Conservation (phyloP, 2,329 filamentous ascomycete genomes). For the Rhinocladiella mackenziei region DNA sequence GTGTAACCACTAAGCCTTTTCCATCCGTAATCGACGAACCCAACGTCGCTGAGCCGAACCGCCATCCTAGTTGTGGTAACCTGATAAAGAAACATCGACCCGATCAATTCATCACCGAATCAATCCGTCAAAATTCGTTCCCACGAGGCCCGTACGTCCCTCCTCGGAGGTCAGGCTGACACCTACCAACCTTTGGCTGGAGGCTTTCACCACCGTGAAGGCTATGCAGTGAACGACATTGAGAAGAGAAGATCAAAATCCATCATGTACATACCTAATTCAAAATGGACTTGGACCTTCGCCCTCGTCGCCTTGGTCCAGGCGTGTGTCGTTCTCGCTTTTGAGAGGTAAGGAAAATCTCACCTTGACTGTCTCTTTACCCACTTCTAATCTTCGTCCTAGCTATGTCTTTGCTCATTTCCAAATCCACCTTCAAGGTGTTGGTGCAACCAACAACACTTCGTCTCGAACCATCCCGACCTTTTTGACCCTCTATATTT, state of each 20-base stretch:
- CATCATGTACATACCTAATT: constrained; percentile 70
- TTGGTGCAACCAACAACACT: constrained; percentile 36
- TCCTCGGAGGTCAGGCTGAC: constrained; percentile 54
- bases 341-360: constrained; percentile 69
- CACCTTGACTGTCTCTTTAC: background rate
- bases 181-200: constrained; percentile 47
- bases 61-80: constrained; percentile 21
- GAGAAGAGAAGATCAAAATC: constrained; percentile 21
- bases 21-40: constrained; percentile 6
- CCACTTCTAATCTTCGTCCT: constrained; percentile 4
- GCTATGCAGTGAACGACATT: constrained; percentile 39
- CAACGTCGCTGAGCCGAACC: constrained; percentile 19
- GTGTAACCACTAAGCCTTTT: background rate
- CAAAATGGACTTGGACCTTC: constrained; percentile 85
- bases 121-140: constrained; percentile 50
- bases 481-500: constrained; percentile 93
- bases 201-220: constrained; percentile 52
- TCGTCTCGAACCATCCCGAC: constrained; percentile 73
- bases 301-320: constrained; percentile 70
- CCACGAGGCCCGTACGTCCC: constrained; percentile 55
- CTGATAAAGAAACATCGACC: constrained; percentile 1
- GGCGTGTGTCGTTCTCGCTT: constrained; percentile 71
- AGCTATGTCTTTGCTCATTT: constrained; percentile 91
- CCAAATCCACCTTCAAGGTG: constrained; percentile 53
- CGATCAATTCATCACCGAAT: constrained; percentile 5